These are phyloP conservation scores for Fragaria nilgerrensis DNA, from an alignment of 306 rosid species.

Conservation along the genomic window DNA sequence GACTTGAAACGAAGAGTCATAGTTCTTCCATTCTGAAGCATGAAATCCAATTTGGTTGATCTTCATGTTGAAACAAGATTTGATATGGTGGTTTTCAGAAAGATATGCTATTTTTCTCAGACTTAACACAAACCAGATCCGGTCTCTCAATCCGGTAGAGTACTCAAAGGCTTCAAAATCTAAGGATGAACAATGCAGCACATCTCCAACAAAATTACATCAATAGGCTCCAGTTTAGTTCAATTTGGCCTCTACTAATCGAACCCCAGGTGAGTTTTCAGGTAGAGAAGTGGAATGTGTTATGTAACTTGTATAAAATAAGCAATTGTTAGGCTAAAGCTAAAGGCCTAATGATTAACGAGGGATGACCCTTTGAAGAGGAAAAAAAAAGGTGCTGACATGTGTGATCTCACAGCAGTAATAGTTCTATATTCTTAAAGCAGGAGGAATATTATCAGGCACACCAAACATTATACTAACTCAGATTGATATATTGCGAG, in stretches of 20 bases:
- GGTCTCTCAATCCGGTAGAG: not conserved
- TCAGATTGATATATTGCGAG: conserved; percentile 3
- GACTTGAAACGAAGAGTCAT: not conserved
- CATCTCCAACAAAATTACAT: not conserved
- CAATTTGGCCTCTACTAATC: not conserved
- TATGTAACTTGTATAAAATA: not conserved
- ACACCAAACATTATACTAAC: conserved; percentile 30
- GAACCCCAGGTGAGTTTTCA: not conserved
- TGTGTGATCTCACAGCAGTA: not conserved
- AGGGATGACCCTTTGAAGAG: no score
- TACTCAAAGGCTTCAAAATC: not conserved
- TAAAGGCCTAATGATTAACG: not conserved
- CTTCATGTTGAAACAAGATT: not conserved
- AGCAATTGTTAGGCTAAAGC: not conserved
- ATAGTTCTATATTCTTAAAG: not conserved
- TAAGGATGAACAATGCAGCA: not conserved
- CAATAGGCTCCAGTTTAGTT: not conserved
- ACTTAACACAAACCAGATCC: not conserved
- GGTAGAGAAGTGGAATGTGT: not conserved
- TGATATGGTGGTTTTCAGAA: not conserved
- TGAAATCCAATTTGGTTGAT: not conserved
- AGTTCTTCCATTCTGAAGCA: not conserved
- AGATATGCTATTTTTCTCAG: not conserved
- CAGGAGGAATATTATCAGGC: conserved; percentile 39
- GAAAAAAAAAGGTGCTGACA: not conserved